Base-by-base conservation (phyloP, 306 rosid genomes). In the Sicyos edulis region DNA sequence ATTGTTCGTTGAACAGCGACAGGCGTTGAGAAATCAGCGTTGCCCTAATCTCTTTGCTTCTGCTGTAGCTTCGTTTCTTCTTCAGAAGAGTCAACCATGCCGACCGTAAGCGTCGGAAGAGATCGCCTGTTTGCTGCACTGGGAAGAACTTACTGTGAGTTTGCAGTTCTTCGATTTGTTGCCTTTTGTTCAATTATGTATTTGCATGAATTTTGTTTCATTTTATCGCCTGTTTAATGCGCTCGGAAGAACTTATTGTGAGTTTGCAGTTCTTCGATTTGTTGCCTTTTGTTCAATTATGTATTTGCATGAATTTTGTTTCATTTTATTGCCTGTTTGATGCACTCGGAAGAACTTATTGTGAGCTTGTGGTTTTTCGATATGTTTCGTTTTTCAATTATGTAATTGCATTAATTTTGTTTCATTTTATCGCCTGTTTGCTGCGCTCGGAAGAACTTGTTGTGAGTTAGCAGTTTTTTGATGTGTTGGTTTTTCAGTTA, bases 61-160 rank as follows among this genome's bases (percentile, higher is more conserved):
- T 7, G 22, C 4, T 54, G 58, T 16, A 6, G 21, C 56, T 0
- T 52, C 20, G 56, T 52, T 16, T 19, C 64, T 58, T 24, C 45
- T 5, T 5, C 32, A 13, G 6, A 60, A 29, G 19, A 70, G 54
- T 74, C 65, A 81, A 77, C 81, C 76, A 92, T 92, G 98, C 98
- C 98, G 67, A 92, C 90, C 13, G 74, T 92, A 32, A 79, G 98
- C 73, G 88, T 92, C 49, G 98, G 98, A 50, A 87, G 96, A 56
- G 96, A 90, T 85, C 92, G 87, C 54, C 91, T 92, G 10, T 88
- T 74, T 53, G 91, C 83, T 64, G 90, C 96, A 44, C 76, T 92
- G 10, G 96, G 91, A 70, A 85, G 55, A 74, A 76, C 84, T 57
- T 92, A 92, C 84, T 83, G 98, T 92, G 79, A 90, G 96, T 73